These are phyloP conservation scores for Yamadazyma epiphylla DNA, from an alignment of 1,139 yeast species.

Conservation along the genomic window DNA sequence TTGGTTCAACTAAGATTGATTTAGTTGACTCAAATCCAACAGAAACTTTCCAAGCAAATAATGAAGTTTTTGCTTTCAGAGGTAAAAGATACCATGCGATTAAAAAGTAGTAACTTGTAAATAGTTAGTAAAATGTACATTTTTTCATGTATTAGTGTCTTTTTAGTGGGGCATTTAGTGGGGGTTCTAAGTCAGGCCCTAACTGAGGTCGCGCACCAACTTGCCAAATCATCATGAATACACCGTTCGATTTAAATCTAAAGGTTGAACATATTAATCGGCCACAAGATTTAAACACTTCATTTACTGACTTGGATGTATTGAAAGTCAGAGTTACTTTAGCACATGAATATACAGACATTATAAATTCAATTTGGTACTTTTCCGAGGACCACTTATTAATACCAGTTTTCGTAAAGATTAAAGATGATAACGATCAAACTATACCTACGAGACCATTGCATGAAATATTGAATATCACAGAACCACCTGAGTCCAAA, in stretches of 20 bases:
- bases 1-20: slow-evolving; percentile 90
- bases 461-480: slow-evolving; percentile 14
- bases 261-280: slow-evolving; percentile 14
- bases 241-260: slow-evolving; percentile 19
- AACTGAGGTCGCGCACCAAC: background rate
- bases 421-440: slow-evolving; percentile 9
- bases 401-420: slow-evolving; percentile 20
- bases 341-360: slow-evolving; percentile 18
- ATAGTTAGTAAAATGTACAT: slow-evolving; percentile 2
- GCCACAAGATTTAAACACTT: slow-evolving; percentile 3
- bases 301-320: slow-evolving; percentile 4
- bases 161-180: too few relatives aligned
- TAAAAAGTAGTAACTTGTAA: slow-evolving; percentile 8
- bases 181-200: background rate
- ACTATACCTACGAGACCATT: slow-evolving; percentile 10
- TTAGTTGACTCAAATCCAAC: slow-evolving; percentile 88
- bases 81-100: slow-evolving; percentile 96
- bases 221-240: slow-evolving; percentile 16
- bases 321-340: slow-evolving; percentile 18
- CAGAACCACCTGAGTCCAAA: slow-evolving; percentile 6
- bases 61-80: slow-evolving; percentile 83
- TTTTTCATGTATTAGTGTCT: too few relatives aligned
- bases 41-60: slow-evolving; percentile 89
- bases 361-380: slow-evolving; percentile 27
- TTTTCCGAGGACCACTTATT: slow-evolving; percentile 19